Base-by-base conservation (phyloP, 495 filamentous ascomycete genomes). In the Hypomontagnella monticulosa region DNA sequence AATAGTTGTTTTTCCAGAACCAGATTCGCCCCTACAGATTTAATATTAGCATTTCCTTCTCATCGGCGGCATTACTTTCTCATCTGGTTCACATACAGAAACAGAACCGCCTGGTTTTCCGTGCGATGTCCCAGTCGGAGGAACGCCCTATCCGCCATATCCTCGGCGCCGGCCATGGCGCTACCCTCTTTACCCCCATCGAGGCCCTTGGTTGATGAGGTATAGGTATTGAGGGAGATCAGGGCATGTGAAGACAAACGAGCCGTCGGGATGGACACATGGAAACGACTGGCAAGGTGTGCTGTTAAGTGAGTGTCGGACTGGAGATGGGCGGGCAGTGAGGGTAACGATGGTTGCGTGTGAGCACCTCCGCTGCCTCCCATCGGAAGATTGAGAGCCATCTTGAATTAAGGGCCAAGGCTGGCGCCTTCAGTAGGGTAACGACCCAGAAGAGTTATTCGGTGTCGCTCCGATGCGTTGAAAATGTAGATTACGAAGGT, bases 231-330 rank as follows among this genome's bases (percentile, higher is more conserved):
- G 32, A 97, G 77, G 42, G 90, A 88, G 65, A 99, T 87, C 53
- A 97, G 82, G 19, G 92, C 95, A 72, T 97, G 93, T 0, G 92
- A 96, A 0, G 93, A 96, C 37, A 99, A 87, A 56, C 85, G 85
- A 55, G 95, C 91, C 0, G 91, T 94, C 12, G 95, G 93, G 36
- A 97, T 76, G 37, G 89, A 88, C 15, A 94, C 87, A 81, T 99
- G 95, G 73, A 96, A 99, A 33, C 95, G 91, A 76, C 93, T 97
- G 52, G 95, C 95, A 20, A 99, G 84, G 78, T 99, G 95, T 30
- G 93, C 92, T 2, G 95, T 99, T 64, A 98, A 80, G 74, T 97
- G 92, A 40, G 94, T 97, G 78, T 98, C 95, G 54, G 93, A 97
- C 79, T 98, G 95, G 30, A 93, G 83, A 83, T 99, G 95, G 33